These are phyloP conservation scores for Eucalyptus cloeziana DNA, from an alignment of 345 rosid species.

Conservation along the genomic window DNA sequence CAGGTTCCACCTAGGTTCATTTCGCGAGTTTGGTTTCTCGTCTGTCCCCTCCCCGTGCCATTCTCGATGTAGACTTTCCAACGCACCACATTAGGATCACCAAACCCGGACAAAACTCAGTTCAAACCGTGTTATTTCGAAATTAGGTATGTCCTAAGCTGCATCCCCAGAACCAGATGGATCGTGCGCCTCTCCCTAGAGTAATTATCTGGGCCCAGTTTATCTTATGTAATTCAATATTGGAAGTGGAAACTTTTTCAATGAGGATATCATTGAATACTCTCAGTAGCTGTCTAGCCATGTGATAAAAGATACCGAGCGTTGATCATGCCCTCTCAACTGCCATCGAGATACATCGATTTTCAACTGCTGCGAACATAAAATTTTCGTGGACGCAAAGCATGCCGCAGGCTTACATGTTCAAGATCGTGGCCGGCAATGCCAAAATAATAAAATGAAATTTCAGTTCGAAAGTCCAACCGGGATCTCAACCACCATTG, in stretches of 20 bases:
- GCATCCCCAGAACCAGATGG: neutral
- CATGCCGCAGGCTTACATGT: neutral
- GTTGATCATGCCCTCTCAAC: neutral
- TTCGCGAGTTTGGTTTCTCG: neutral
- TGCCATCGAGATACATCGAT: neutral
- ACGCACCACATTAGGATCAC: neutral
- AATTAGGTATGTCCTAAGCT: neutral
- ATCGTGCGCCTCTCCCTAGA: neutral
- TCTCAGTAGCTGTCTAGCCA: neutral
- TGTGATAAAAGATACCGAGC: neutral
- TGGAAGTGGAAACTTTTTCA: neutral
- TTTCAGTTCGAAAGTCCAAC: neutral
- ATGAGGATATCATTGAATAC: neutral
- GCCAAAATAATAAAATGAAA: neutral
- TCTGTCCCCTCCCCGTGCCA: neutral
- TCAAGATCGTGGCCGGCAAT: neutral
- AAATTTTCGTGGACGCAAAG: neutral
- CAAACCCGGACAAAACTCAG: neutral
- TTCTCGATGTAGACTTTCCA: neutral
- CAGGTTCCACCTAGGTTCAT: neutral
- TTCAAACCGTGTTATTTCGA: neutral
- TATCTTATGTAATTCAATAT: neutral
- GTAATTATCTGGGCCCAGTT: neutral
- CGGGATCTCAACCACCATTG: neutral
- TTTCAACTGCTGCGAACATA: neutral